Evolutionary conservation across 148 eudicot genomes (phyloP).

Genomic region (Diospyros kaki): DNA sequence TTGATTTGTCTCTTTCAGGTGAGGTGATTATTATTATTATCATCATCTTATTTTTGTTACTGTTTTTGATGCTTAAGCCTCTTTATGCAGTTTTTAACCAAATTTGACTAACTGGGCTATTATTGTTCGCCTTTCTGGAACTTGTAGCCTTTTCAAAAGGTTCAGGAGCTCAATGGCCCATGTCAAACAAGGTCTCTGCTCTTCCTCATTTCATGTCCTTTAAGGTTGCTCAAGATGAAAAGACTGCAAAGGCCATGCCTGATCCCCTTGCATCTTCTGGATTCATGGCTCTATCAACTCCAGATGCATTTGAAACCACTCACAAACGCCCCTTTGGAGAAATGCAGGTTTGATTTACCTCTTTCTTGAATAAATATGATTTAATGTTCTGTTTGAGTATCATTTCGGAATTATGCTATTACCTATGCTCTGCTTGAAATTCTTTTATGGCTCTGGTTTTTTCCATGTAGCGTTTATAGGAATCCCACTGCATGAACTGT

Average conservation of each 20-base stretch:
- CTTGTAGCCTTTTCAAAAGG: slow-evolving; percentile 20
- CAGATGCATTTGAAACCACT: slow-evolving; percentile 17
- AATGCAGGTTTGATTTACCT: slow-evolving; percentile 21
- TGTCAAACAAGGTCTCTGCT: slow-evolving; percentile 28
- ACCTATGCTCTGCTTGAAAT: too few relatives aligned
- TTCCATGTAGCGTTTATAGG: neutral
- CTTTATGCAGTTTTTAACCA: neutral
- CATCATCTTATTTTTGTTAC: neutral
- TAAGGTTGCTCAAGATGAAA: slow-evolving; percentile 26
- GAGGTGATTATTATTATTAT: neutral
- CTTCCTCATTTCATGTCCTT: slow-evolving; percentile 32
- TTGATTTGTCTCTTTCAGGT: neutral
- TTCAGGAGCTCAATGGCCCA: slow-evolving; percentile 29
- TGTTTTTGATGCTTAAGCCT: neutral
- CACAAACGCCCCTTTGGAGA: slow-evolving; percentile 22
- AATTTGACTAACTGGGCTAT: neutral
- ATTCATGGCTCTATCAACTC: slow-evolving; percentile 18
- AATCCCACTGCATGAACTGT: neutral
- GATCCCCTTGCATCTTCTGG: slow-evolving; percentile 17
- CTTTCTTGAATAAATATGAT: neutral
- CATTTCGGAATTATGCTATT: neutral
- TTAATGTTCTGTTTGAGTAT: neutral
- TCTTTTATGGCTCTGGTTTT: neutral
- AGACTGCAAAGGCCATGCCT: slow-evolving; percentile 6
- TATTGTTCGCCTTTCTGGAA: neutral